Conservation (phyloP, 164 flowering plant species). For the Taxillus chinensis region DNA sequence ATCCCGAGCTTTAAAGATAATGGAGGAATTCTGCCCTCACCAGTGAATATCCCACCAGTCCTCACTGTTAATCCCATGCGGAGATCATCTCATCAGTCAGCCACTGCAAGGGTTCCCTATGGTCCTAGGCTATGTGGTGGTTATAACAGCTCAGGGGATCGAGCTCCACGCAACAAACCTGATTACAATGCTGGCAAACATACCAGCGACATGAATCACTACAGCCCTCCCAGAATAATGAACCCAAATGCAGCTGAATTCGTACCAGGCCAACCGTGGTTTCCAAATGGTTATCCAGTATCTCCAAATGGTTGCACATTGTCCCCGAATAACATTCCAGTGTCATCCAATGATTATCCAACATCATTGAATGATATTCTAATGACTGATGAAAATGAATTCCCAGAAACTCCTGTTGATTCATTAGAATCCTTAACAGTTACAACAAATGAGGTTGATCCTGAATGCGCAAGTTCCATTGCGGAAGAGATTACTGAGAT, state of each 20-base stretch:
- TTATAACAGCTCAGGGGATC: constrained; percentile 49
- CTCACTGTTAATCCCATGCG: constrained; percentile 51
- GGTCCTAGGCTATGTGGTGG: constrained; percentile 82
- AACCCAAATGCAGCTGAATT: constrained; percentile 86
- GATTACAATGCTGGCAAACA: constrained; percentile 37
- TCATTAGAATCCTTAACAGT: constrained; percentile 26
- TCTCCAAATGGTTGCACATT: constrained; percentile 17
- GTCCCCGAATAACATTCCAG: constrained; percentile 39
- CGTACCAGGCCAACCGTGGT: constrained; percentile 71
- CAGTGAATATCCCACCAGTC: constrained; percentile 58
- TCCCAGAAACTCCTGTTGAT: constrained; percentile 16
- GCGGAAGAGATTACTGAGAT: constrained; percentile 18
- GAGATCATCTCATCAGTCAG: constrained; percentile 81
- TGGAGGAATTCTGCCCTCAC: constrained; percentile 71
- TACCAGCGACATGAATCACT: constrained; percentile 34
- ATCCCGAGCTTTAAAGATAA: constrained; percentile 52
- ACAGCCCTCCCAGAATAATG: constrained; percentile 60
- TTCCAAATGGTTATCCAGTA: constrained; percentile 48
- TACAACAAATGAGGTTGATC: constrained; percentile 19
- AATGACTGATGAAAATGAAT: background rate
- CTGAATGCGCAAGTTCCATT: constrained; percentile 14
- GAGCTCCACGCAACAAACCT: constrained; percentile 46
- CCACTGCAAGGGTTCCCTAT: constrained; percentile 75
- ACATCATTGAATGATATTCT: constrained; percentile 18
- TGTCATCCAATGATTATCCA: constrained; percentile 30